Base-by-base conservation (phyloP, 148 eudicot species). In the Pouteria glomerata region DNA sequence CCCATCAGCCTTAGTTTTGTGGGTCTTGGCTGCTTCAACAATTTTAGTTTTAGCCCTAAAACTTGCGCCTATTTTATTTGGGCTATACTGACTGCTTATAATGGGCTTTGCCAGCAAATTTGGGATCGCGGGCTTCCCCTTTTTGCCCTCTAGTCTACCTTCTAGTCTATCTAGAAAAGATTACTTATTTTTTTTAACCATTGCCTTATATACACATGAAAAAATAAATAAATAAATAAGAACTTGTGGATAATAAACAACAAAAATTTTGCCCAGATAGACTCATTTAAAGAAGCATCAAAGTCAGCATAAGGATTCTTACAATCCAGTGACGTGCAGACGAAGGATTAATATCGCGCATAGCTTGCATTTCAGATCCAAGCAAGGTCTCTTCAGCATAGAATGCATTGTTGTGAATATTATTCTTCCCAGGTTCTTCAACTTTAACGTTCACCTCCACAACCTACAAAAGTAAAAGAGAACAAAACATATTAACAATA, bases 261-360 rank as follows among this genome's bases (percentile, higher is more conserved):
- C n/a, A n/a, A n/a, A n/a, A n/a, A n/a, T n/a, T n/a, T n/a, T n/a
- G n/a, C n/a, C n/a, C n/a, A n/a, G n/a, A n/a, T n/a, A n/a, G n/a
- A n/a, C n/a, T n/a, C n/a, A n/a, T n/a, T n/a, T n/a, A n/a, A n/a
- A n/a, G n/a, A n/a, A n/a, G n/a, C n/a, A n/a, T n/a, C n/a, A n/a
- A n/a, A n/a, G n/a, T 26, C 8, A 44, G 41, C 29, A 51, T 41
- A 42, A 71, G 50, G 34, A 60, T 18, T 64, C 97, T 86, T 86
- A 95, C 99, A 85, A 95, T 91, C 99, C 99, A 95, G 70, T 95
- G 99, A 71, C 99, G 99, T 50, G 92, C 99, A 82, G 96, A 81
- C 65, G 85, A 81, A 65, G 97, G 97, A 83, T 95, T 83, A 75
- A 88, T 85, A 77, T 95, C 96, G 21, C 99, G 96, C 92, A 84